Conservation (phyloP, 495 filamentous ascomycete genomes). For the Aspergillus steynii region DNA sequence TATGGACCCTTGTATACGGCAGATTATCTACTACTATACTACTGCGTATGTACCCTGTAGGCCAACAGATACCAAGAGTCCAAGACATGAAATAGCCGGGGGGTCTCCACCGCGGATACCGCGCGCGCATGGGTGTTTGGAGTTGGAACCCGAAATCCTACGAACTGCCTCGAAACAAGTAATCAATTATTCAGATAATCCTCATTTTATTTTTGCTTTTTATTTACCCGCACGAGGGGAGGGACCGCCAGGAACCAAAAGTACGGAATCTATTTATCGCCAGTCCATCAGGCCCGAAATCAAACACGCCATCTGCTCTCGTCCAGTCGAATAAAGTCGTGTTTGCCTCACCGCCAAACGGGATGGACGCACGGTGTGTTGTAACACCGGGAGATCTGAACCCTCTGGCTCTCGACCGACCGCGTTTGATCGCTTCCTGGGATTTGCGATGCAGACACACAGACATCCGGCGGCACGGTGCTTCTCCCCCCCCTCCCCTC, state of each 20-base stretch:
- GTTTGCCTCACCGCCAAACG: not conserved
- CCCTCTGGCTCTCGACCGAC: not conserved
- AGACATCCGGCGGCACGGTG: not conserved
- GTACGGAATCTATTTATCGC: not conserved
- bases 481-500: not conserved
- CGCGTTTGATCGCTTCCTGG: not conserved
- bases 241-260: not conserved
- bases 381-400: not conserved
- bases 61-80: not conserved
- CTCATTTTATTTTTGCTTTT: constrained; percentile 9
- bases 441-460: constrained; percentile 3
- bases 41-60: not conserved
- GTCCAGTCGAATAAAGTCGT: not conserved
- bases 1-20: not conserved
- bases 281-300: not conserved
- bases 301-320: not conserved
- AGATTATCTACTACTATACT: too few relatives aligned
- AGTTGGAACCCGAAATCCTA: constrained; percentile 10
- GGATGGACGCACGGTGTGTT: not conserved
- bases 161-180: not conserved
- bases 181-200: not conserved
- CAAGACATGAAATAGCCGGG: constrained; percentile 12
- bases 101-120: constrained; percentile 19
- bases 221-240: constrained; percentile 13
- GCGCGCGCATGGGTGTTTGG: constrained; percentile 11